phyloP scores from a whole-genome alignment of 1,284 basidiomycete genomes.

The Ceratobasidium sp. region DNA sequence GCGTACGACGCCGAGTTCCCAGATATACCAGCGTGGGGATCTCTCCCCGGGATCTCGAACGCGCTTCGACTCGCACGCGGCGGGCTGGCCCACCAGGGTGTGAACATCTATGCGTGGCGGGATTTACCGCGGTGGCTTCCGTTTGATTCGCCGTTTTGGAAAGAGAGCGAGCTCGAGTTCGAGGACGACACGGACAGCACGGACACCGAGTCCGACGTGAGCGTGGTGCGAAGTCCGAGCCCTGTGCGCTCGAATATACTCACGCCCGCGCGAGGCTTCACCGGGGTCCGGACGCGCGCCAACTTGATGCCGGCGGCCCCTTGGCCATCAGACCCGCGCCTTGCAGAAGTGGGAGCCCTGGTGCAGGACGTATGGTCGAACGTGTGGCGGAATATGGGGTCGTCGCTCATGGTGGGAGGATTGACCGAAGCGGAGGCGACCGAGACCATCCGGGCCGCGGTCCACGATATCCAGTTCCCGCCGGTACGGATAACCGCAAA shows the following conservation, averaged over 20 bases:
- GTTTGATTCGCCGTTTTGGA: constrained; percentile 36
- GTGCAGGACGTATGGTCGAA: constrained; percentile 32
- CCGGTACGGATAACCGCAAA: constrained; percentile 33
- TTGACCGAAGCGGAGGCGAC: constrained; percentile 19
- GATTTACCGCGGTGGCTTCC: constrained; percentile 35
- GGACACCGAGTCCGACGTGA: not conserved
- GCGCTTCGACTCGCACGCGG: constrained; percentile 26
- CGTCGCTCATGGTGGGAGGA: constrained; percentile 14
- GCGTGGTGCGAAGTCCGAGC: constrained; percentile 11
- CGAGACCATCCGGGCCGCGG: constrained; percentile 36
- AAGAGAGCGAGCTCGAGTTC: constrained; percentile 12
- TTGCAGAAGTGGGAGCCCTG: constrained; percentile 15
- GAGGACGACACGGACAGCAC: not conserved
- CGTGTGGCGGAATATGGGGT: constrained; percentile 43
- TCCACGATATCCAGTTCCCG: constrained; percentile 32
- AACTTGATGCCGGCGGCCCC: constrained; percentile 32
- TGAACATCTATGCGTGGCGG: constrained; percentile 38
- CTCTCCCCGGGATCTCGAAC: constrained; percentile 24
- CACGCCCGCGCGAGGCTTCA: constrained; percentile 13
- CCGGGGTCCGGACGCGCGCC: constrained; percentile 21
- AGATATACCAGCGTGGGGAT: constrained; percentile 31
- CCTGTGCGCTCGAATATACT: not conserved
- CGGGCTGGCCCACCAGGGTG: constrained; percentile 30
- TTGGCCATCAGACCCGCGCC: constrained; percentile 20
- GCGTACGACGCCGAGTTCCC: constrained; percentile 44